These are phyloP conservation scores for Lachnellula subtilissima DNA, from an alignment of 2,329 filamentous ascomycete species.

Conservation along the genomic window DNA sequence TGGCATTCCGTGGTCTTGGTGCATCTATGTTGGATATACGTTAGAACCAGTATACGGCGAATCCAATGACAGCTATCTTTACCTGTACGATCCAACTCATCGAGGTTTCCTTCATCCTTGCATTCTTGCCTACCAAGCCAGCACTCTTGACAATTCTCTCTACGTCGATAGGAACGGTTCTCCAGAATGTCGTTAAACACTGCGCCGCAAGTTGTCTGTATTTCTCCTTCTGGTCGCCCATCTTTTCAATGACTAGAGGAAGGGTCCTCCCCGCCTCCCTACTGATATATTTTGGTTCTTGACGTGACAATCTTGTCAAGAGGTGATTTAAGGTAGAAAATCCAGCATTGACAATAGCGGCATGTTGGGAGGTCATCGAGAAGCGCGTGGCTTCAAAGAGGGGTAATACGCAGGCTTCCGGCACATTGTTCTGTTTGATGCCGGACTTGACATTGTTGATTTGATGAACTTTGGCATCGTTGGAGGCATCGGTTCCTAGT, in stretches of 20 bases:
- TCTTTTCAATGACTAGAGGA: conserved; percentile 72
- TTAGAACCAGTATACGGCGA: neutral
- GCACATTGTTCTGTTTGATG: conserved; percentile 90
- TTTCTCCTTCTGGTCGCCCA: conserved; percentile 86
- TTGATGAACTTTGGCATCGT: conserved; percentile 66
- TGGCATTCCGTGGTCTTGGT: conserved; percentile 70
- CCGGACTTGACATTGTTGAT: conserved; percentile 75
- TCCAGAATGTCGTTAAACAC: conserved; percentile 73
- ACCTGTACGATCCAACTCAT: conserved; percentile 83
- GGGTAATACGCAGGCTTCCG: conserved; percentile 63
- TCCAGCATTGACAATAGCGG: conserved; percentile 71
- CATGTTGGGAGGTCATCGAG: conserved; percentile 72
- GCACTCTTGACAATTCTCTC: conserved; percentile 75
- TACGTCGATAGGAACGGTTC: conserved; percentile 63
- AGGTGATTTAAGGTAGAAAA: conserved; percentile 87
- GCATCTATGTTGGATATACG: conserved; percentile 54
- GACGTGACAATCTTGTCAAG: conserved; percentile 77
- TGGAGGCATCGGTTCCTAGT: conserved; percentile 56
- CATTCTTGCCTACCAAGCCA: conserved; percentile 74
- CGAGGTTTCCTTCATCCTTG: conserved; percentile 76
- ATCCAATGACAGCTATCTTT: conserved; percentile 7
- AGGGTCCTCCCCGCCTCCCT: conserved; percentile 69
- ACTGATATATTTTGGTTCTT: conserved; percentile 69
- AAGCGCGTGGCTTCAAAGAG: conserved; percentile 79
- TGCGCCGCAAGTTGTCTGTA: conserved; percentile 70